Evolutionary conservation across 2,329 filamentous ascomycete genomes (phyloP).

Genomic region (Alternaria conjuncta): DNA sequence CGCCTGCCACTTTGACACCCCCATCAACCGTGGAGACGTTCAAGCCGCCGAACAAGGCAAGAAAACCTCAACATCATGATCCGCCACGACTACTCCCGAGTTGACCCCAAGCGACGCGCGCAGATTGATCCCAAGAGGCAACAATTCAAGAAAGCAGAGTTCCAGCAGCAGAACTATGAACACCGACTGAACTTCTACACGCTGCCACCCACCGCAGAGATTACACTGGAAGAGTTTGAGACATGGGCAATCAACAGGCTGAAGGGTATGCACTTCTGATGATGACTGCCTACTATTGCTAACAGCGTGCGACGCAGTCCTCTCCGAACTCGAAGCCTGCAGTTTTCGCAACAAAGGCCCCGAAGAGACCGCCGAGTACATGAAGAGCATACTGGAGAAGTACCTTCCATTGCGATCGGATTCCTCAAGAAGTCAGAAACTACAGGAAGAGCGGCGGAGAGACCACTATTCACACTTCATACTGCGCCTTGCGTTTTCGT

Average conservation of each 20-base stretch:
- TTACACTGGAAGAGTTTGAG: conserved; percentile 96
- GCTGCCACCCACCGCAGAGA: conserved; percentile 86
- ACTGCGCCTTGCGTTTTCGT: conserved; percentile 87
- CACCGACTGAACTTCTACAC: conserved; percentile 92
- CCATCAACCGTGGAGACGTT: conserved; percentile 6
- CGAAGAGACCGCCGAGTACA: conserved; percentile 82
- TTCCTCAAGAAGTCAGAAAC: conserved; percentile 64
- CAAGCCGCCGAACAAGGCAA: conserved; percentile 9
- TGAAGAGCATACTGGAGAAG: conserved; percentile 86
- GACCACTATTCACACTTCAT: conserved; percentile 99
- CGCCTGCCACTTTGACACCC: conserved; percentile 26
- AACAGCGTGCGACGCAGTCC: conserved; percentile 59
- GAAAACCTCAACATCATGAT: conserved; percentile 36
- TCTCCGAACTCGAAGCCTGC: conserved; percentile 90
- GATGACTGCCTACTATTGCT: neutral
- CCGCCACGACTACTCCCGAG: conserved; percentile 50
- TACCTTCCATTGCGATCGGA: conserved; percentile 82
- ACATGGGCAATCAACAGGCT: conserved; percentile 97
- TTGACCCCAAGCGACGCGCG: conserved; percentile 75
- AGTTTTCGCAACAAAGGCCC: conserved; percentile 89
- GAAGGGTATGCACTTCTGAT: conserved; percentile 58
- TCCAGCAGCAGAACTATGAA: conserved; percentile 79
- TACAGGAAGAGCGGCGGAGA: conserved; percentile 80
- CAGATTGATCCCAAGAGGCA: conserved; percentile 81
- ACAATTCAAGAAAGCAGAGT: conserved; percentile 81